These are phyloP conservation scores for Erodium maritimum DNA, from an alignment of 345 rosid species.

Conservation along the genomic window DNA sequence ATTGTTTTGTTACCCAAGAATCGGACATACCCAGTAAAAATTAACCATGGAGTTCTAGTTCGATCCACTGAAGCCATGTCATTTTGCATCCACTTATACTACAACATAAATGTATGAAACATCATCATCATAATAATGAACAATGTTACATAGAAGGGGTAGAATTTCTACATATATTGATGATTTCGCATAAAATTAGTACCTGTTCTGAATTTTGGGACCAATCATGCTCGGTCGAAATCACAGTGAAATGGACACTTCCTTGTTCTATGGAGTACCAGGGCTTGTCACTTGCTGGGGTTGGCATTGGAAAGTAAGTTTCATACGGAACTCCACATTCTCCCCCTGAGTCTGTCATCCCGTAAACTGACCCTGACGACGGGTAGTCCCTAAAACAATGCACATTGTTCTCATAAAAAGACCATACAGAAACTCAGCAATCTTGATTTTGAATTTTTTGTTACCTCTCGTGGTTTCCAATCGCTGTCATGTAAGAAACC, in stretches of 20 bases:
- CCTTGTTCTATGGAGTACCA: constrained; percentile 63
- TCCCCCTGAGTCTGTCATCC: constrained; percentile 48
- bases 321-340: constrained; percentile 67
- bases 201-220: constrained; percentile 43
- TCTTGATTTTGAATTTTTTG: no score
- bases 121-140: not conserved
- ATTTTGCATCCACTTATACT: constrained; percentile 45
- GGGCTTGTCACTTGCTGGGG: constrained; percentile 49
- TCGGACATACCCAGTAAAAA: constrained; percentile 40
- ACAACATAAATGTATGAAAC: not conserved
- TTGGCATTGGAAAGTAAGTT: constrained; percentile 68
- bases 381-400: constrained; percentile 33
- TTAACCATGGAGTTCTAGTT: constrained; percentile 51
- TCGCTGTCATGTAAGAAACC: constrained; percentile 65
- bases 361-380: constrained; percentile 29
- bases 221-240: constrained; percentile 61
- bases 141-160: not conserved
- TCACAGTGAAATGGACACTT: constrained; percentile 40
- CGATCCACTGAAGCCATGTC: constrained; percentile 50
- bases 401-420: no score
- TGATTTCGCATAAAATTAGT: not conserved
- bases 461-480: constrained; percentile 68
- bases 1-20: not conserved
- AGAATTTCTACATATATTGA: no score
- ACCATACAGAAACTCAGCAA: no score